These are phyloP conservation scores for Globisporangium sylvaticum DNA, from an alignment of 352 stramenopile species.

Conservation along the genomic window DNA sequence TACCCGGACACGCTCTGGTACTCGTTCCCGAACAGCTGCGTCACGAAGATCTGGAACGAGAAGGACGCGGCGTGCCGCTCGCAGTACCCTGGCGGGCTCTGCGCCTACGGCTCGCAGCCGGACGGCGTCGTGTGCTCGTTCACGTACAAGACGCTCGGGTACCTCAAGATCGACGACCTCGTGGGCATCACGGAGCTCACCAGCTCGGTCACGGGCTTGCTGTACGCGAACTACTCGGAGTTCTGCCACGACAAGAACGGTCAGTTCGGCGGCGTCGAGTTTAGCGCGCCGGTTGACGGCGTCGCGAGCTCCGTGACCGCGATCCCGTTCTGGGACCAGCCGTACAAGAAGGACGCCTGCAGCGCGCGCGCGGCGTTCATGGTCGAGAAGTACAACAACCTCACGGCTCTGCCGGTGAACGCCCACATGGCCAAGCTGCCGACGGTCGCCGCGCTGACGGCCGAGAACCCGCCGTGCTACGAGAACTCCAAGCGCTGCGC, in stretches of 20 bases:
- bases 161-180: conserved; percentile 47
- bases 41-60: conserved; percentile 29
- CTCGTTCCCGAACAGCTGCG: conserved; percentile 59
- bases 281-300: conserved; percentile 20
- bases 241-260: conserved; percentile 42
- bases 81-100: conserved; percentile 33
- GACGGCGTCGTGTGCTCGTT: conserved; percentile 66
- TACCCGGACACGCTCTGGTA: conserved; percentile 64
- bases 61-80: conserved; percentile 38
- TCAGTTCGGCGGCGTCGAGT: conserved; percentile 39
- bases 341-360: conserved; percentile 31
- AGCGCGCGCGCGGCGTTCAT: conserved; percentile 27
- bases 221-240: conserved; percentile 44
- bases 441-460: conserved; percentile 20
- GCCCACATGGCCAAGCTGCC: conserved; percentile 42
- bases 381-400: conserved; percentile 37
- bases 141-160: conserved; percentile 57
- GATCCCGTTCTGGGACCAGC: conserved; percentile 56
- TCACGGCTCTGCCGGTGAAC: conserved; percentile 12
- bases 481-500: conserved; percentile 38
- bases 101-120: conserved; percentile 26
- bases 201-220: conserved; percentile 17
- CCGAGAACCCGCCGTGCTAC: conserved; percentile 52
- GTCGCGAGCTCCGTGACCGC: conserved; percentile 14
- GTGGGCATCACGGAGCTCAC: conserved; percentile 64